phyloP scores from a whole-genome alignment of 108 stramenopile genomes.

The Fistulifera solaris region DNA sequence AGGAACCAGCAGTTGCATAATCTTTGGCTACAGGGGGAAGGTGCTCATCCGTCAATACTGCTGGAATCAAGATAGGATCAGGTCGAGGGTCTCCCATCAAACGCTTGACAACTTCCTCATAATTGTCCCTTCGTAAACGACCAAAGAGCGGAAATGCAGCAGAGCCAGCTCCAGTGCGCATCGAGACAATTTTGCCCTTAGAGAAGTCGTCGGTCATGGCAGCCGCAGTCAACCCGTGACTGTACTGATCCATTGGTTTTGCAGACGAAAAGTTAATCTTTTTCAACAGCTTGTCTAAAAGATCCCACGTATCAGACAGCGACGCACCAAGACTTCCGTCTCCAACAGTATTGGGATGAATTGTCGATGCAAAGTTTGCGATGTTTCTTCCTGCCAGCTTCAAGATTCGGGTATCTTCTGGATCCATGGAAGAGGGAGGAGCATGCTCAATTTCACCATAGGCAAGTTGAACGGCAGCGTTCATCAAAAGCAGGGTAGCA shows the following conservation, averaged over 20 bases:
- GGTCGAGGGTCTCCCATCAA: slow-evolving; percentile 84
- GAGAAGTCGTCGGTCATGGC: slow-evolving; percentile 55
- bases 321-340: slow-evolving; percentile 61
- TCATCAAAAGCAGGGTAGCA: slow-evolving; percentile 62
- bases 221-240: slow-evolving; percentile 38
- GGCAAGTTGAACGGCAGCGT: slow-evolving; percentile 77
- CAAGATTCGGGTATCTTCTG: slow-evolving; percentile 81
- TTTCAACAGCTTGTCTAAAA: slow-evolving; percentile 64
- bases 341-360: slow-evolving; percentile 48
- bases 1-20: slow-evolving; percentile 80
- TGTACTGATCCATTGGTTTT: slow-evolving; percentile 75
- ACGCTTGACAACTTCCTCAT: slow-evolving; percentile 80
- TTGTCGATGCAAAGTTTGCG: slow-evolving; percentile 75
- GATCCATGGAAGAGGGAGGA: slow-evolving; percentile 73
- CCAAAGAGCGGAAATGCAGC: slow-evolving; percentile 88
- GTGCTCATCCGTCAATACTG: slow-evolving; percentile 85
- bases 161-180: slow-evolving; percentile 63
- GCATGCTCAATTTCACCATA: slow-evolving; percentile 69
- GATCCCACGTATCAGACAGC: slow-evolving; percentile 72
- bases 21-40: slow-evolving; percentile 84
- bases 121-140: slow-evolving; percentile 84
- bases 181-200: slow-evolving; percentile 55
- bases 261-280: slow-evolving; percentile 72
- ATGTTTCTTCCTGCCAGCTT: slow-evolving; percentile 77
- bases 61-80: slow-evolving; percentile 91